A percentile compares a stretch with the other conserved stretches of the same genome.
Evolutionary conservation across 257 asterid genomes (phyloP).

Genomic region (Nicotiana benthamiana): DNA sequence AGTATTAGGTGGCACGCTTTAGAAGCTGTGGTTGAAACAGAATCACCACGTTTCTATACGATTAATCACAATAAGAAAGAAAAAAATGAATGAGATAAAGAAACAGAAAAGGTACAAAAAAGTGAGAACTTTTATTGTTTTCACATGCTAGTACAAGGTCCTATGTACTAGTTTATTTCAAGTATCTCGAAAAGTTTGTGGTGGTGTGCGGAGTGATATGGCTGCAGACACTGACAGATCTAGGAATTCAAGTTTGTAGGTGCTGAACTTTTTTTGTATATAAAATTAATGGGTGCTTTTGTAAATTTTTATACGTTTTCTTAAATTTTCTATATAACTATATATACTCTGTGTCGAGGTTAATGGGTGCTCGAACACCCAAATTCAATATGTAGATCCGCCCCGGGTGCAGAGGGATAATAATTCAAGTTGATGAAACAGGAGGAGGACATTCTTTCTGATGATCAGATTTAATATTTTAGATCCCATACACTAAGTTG

Average conservation of each 20-base stretch:
- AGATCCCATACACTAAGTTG: too few species aligned
- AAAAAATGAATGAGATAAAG: background rate
- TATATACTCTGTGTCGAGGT: too few species aligned
- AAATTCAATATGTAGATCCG: too few species aligned
- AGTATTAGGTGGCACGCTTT: constrained; percentile 50
- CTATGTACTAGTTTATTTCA: constrained; percentile 3
- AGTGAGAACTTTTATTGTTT: constrained; percentile 2
- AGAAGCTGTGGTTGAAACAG: constrained; percentile 26
- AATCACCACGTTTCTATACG: background rate
- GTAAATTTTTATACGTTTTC: too few species aligned
- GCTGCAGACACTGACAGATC: too few species aligned
- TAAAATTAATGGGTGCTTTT: too few species aligned
- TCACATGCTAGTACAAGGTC: constrained; percentile 8
- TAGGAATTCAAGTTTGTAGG: too few species aligned
- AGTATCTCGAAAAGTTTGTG: background rate
- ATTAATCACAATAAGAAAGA: background rate
- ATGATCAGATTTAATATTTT: background rate
- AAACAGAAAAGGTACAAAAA: background rate
- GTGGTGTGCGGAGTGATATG: constrained; percentile 3
- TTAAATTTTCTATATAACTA: too few species aligned
- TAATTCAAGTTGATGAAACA: constrained; percentile 5
- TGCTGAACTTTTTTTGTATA: too few species aligned
- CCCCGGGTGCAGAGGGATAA: too few species aligned
- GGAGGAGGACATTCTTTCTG: constrained; percentile 1
- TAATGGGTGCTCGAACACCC: too few species aligned